A percentile compares a stretch with the other conserved stretches of the same genome.
These are phyloP conservation scores for Phytopythium chamaehyphon DNA, from an alignment of 352 stramenopile species.

Conservation along the genomic window DNA sequence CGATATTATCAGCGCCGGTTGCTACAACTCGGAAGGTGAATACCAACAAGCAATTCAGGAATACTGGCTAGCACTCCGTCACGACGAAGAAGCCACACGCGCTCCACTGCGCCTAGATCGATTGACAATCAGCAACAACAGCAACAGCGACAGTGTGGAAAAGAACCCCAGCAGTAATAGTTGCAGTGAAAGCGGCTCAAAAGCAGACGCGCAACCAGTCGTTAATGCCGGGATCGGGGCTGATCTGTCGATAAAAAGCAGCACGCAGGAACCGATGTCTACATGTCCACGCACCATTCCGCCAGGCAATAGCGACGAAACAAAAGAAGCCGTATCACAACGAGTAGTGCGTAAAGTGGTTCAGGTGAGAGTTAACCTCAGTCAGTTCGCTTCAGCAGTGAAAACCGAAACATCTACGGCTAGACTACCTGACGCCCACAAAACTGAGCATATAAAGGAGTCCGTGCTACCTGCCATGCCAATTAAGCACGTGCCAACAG, in stretches of 20 bases:
- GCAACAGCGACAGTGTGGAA: background rate
- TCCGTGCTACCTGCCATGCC: background rate
- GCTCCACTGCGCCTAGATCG: background rate
- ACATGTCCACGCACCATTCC: background rate
- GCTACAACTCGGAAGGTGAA: constrained; percentile 66
- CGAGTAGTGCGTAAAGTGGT: constrained; percentile 26
- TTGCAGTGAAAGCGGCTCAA: background rate
- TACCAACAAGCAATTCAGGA: constrained; percentile 73
- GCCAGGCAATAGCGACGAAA: background rate
- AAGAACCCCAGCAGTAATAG: background rate
- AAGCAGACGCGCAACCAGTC: too few relatives aligned
- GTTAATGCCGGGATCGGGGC: too few relatives aligned
- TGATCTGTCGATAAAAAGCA: too few relatives aligned
- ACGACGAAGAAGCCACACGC: constrained; percentile 50
- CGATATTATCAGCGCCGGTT: constrained; percentile 36
- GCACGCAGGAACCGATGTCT: too few relatives aligned
- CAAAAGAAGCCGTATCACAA: constrained; percentile 1
- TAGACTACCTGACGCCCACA: background rate
- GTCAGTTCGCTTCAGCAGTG: constrained; percentile 13
- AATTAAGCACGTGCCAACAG: background rate
- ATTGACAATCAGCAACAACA: background rate
- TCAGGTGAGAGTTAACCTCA: constrained; percentile 45
- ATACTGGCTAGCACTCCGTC: constrained; percentile 63
- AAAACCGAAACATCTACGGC: background rate
- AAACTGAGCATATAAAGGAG: background rate